Evolutionary conservation across 1,284 basidiomycete genomes (phyloP).

Genomic region (Puccinia hordei): DNA sequence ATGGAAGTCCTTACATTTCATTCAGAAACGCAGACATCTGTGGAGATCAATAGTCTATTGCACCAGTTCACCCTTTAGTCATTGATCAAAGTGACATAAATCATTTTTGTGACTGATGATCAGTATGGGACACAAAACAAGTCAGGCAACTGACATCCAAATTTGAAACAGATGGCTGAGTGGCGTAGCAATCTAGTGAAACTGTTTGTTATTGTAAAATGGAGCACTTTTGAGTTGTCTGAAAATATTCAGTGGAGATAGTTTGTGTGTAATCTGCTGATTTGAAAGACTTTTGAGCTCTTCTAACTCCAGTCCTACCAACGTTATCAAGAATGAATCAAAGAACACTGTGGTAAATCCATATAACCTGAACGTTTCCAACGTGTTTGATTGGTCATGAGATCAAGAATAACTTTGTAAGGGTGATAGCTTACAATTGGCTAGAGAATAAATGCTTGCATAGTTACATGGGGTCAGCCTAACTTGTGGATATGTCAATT

Average conservation of each 20-base stretch:
- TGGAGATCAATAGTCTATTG: constrained; percentile 42
- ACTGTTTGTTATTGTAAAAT: not conserved
- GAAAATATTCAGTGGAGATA: not conserved
- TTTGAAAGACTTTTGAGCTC: constrained; percentile 1
- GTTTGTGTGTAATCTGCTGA: not conserved
- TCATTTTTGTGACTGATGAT: not conserved
- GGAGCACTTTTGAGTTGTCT: not conserved
- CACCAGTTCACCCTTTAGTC: constrained; percentile 48
- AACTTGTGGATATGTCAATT: not conserved
- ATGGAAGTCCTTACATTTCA: constrained; percentile 40
- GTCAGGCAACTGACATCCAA: no score
- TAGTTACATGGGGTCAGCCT: constrained; percentile 4
- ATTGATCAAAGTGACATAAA: constrained; percentile 50
- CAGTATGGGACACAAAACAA: not conserved
- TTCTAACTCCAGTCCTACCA: not conserved
- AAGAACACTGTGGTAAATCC: not conserved
- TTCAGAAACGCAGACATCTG: constrained; percentile 23
- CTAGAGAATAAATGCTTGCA: constrained; percentile 12
- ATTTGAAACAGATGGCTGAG: not conserved
- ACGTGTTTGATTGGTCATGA: not conserved
- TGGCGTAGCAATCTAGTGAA: not conserved
- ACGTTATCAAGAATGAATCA: not conserved
- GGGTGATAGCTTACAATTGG: constrained; percentile 12
- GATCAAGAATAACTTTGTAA: not conserved
- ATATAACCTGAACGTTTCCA: not conserved